phyloP scores from a whole-genome alignment of 2,329 filamentous ascomycete species.

The Penicillium nordicum region DNA sequence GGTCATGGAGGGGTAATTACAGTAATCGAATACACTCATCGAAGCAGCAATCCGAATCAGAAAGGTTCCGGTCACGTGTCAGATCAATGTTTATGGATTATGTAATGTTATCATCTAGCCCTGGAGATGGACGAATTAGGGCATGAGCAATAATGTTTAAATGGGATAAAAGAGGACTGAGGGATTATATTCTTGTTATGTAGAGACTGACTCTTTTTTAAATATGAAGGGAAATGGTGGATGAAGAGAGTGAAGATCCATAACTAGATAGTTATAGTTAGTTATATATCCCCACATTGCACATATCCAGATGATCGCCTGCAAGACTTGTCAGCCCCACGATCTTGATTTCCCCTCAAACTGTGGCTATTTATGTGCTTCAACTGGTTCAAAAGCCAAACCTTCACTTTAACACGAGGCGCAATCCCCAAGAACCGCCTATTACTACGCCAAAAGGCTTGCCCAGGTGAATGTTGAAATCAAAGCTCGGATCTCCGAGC shows the following conservation, averaged over 20 bases:
- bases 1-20: not conserved
- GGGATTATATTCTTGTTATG: not conserved
- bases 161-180: too few species aligned
- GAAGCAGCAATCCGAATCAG: not conserved
- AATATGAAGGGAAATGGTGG: not conserved
- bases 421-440: not conserved
- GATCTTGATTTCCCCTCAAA: not conserved
- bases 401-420: not conserved
- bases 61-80: constrained; percentile 11
- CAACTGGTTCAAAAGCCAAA: not conserved
- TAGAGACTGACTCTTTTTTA: not conserved
- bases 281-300: not conserved
- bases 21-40: not conserved
- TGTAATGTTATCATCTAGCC: constrained; percentile 5
- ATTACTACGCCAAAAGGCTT: not conserved
- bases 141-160: not conserved
- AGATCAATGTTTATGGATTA: constrained; percentile 1
- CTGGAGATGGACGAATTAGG: not conserved
- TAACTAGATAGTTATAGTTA: too few species aligned
- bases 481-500: not conserved
- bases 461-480: not conserved
- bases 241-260: not conserved
- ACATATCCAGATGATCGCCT: not conserved
- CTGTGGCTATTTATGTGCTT: not conserved
- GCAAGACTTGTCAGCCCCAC: not conserved